Evolutionary conservation across 257 asterid species (phyloP).

Genomic region (Rhazya stricta): DNA sequence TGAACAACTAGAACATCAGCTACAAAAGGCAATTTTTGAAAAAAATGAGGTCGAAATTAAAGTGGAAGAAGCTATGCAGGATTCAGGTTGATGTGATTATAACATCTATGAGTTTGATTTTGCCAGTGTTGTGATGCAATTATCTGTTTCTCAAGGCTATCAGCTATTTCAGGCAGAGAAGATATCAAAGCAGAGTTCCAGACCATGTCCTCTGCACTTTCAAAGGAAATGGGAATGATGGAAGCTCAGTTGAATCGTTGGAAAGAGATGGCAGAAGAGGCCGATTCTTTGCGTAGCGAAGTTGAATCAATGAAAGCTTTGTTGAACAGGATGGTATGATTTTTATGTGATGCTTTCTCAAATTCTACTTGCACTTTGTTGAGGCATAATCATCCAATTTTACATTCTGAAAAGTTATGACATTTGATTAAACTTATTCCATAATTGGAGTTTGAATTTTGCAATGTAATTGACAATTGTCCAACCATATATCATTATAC

Average conservation of each 20-base stretch:
- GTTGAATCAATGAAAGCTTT: slow-evolving; percentile 52
- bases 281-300: slow-evolving; percentile 68
- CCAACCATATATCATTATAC: not conserved
- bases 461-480: not conserved
- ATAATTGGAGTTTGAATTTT: not conserved
- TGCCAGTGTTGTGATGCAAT: slow-evolving; percentile 16
- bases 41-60: slow-evolving; percentile 77
- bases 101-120: slow-evolving; percentile 15
- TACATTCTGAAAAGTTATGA: not conserved
- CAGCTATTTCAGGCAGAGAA: slow-evolving; percentile 54
- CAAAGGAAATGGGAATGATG: slow-evolving; percentile 81
- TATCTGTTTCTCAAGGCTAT: slow-evolving; percentile 23
- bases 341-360: slow-evolving; percentile 3
- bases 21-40: slow-evolving; percentile 55
- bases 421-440: not conserved
- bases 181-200: slow-evolving; percentile 85
- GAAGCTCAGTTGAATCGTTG: slow-evolving; percentile 78
- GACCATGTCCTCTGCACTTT: slow-evolving; percentile 87
- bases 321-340: slow-evolving; percentile 58
- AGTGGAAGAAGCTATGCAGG: slow-evolving; percentile 87
- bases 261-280: slow-evolving; percentile 82
- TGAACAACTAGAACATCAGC: slow-evolving; percentile 66
- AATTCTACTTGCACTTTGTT: slow-evolving; percentile 6
- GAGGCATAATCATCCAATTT: not conserved
- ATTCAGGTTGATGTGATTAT: slow-evolving; percentile 59